Percentiles rank a stretch among this genome's conserved stretches.
Conservation (phyloP, 164 flowering plant genomes). For the Chimonanthus salicifolius region DNA sequence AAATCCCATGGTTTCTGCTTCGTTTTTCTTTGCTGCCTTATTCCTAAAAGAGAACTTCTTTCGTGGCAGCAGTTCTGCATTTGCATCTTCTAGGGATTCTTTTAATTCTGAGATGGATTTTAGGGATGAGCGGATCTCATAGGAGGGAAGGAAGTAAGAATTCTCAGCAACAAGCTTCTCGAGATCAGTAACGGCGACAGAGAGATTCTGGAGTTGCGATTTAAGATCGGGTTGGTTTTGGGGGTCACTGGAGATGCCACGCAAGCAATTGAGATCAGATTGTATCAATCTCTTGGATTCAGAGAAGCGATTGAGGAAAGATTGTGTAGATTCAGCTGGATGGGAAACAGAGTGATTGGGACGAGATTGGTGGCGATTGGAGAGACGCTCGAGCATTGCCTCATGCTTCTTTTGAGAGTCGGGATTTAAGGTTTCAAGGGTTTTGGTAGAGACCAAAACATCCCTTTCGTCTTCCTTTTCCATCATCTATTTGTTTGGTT, state of each 20-base stretch:
- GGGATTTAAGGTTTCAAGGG: conserved; percentile 21
- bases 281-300: conserved; percentile 46
- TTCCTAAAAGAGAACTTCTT: conserved; percentile 75
- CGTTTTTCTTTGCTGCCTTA: conserved; percentile 32
- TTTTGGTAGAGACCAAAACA: not conserved
- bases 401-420: conserved; percentile 44
- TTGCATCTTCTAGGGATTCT: conserved; percentile 40
- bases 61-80: conserved; percentile 47
- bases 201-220: conserved; percentile 39
- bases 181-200: conserved; percentile 46
- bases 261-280: conserved; percentile 28
- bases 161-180: conserved; percentile 78
- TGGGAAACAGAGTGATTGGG: conserved; percentile 27
- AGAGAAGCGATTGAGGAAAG: conserved; percentile 55
- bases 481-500: no score
- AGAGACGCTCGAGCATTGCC: conserved; percentile 68
- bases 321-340: conserved; percentile 45
- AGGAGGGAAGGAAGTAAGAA: conserved; percentile 76
- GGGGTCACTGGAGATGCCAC: conserved; percentile 10
- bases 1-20: not conserved
- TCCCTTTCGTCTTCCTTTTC: conserved; percentile 3
- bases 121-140: conserved; percentile 77
- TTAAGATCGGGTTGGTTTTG: conserved; percentile 20
- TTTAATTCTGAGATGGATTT: conserved; percentile 53
- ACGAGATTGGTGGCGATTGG: conserved; percentile 62